Conservation (phyloP, 2,329 filamentous ascomycete genomes). For the Alternaria novae-zelandiae region DNA sequence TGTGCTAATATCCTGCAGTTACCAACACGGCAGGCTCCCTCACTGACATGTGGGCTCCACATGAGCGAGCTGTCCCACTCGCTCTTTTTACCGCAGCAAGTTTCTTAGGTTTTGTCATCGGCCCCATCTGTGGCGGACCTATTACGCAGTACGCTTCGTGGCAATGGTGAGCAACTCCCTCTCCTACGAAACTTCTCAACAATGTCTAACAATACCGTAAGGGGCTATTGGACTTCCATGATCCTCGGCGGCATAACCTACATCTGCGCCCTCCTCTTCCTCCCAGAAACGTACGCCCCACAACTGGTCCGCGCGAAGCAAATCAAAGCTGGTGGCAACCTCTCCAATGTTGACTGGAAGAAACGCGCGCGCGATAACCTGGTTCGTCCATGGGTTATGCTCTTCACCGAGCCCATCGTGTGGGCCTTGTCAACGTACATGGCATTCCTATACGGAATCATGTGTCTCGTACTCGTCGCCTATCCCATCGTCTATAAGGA, state of each 20-base stretch:
- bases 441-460: conserved; percentile 50
- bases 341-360: conserved; percentile 3
- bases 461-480: conserved; percentile 58
- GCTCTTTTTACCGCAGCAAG: conserved; percentile 51
- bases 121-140: conserved; percentile 49
- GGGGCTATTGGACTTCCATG: conserved; percentile 43
- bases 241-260: conserved; percentile 52
- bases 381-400: conserved; percentile 24
- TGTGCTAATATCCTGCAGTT: conserved; percentile 8
- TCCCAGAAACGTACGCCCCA: conserved; percentile 67
- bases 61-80: not conserved
- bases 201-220: conserved; percentile 47
- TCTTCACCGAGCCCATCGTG: conserved; percentile 31
- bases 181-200: conserved; percentile 1
- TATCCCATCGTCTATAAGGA: conserved; percentile 55
- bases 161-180: not conserved
- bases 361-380: conserved; percentile 26
- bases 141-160: not conserved
- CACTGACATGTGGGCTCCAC: not conserved
- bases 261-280: conserved; percentile 24
- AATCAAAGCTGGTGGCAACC: conserved; percentile 57
- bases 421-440: conserved; percentile 27
- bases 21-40: conserved; percentile 33
- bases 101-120: conserved; percentile 56
- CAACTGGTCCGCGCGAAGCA: conserved; percentile 66